These are phyloP conservation scores for Globisporangium irregulare DNA, from an alignment of 352 stramenopile genomes.

Conservation along the genomic window DNA sequence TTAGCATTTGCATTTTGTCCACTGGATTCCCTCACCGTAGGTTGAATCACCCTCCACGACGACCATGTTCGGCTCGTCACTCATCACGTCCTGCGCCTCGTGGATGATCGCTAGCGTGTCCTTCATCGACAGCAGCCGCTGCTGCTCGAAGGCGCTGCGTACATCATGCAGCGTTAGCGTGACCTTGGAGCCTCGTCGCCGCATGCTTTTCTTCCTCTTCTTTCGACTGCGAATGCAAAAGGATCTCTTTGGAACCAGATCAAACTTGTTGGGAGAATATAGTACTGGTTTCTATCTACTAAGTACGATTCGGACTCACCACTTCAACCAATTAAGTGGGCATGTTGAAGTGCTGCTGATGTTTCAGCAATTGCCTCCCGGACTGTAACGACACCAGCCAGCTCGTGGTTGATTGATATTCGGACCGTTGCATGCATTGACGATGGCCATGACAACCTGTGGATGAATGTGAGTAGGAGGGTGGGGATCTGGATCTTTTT, in stretches of 20 bases:
- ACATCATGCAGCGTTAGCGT: conserved; percentile 36
- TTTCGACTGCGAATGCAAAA: not conserved
- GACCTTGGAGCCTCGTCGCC: conserved; percentile 32
- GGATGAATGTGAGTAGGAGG: not conserved
- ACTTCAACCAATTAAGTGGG: not conserved
- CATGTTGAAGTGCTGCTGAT: not conserved
- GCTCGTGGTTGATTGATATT: not conserved
- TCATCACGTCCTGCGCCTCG: conserved; percentile 58
- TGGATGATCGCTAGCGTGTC: conserved; percentile 66
- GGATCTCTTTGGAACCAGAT: not conserved
- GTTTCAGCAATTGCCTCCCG: not conserved
- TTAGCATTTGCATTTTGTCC: conserved; percentile 9
- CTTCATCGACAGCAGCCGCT: conserved; percentile 48
- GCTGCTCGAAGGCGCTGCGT: conserved; percentile 56
- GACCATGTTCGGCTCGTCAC: conserved; percentile 60
- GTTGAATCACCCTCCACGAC: conserved; percentile 28
- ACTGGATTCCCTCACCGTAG: conserved; percentile 22
- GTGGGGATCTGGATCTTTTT: not conserved
- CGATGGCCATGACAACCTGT: not conserved
- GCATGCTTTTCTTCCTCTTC: conserved; percentile 21
- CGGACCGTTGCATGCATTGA: not conserved
- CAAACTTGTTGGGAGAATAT: not conserved
- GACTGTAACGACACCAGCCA: not conserved
- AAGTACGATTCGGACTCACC: not conserved
- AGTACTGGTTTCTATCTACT: not conserved